Percentiles rank a stretch among this genome's conserved stretches.
Evolutionary conservation across 306 rosid genomes (phyloP).

Genomic region (Hippophae rhamnoides): DNA sequence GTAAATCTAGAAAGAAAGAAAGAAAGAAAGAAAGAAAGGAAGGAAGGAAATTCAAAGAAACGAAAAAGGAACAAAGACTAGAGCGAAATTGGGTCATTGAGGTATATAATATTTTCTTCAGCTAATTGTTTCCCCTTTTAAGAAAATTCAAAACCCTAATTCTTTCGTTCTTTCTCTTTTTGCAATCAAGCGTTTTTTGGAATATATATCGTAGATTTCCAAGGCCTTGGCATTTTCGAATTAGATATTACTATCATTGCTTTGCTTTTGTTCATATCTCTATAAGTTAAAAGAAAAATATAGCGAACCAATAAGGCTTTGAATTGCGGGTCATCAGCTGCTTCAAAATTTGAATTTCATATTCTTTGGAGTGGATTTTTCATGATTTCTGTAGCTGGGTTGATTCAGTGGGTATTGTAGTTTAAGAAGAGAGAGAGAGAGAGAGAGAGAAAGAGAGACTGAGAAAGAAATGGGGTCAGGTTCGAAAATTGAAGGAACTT

Average conservation of each 20-base stretch:
- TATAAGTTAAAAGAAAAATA: not conserved
- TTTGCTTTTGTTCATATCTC: constrained; percentile 19
- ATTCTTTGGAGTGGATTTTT: constrained; percentile 4
- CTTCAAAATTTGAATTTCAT: constrained; percentile 7
- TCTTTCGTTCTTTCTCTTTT: not conserved
- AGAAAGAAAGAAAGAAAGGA: too few relatives aligned
- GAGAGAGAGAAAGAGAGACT: not conserved
- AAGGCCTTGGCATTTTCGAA: constrained; percentile 6
- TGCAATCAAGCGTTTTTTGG: constrained; percentile 7
- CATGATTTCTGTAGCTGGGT: constrained; percentile 21
- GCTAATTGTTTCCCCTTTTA: not conserved
- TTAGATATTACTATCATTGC: not conserved
- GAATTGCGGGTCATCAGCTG: constrained; percentile 33
- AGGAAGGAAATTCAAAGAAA: too few relatives aligned
- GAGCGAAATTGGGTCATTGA: not conserved
- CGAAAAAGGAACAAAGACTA: too few relatives aligned
- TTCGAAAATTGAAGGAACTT: constrained; percentile 73
- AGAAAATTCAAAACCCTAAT: constrained; percentile 31
- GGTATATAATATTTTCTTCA: not conserved
- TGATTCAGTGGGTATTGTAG: constrained; percentile 13
- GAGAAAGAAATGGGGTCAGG: constrained; percentile 34
- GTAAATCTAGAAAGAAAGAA: too few relatives aligned
- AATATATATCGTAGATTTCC: constrained; percentile 26
- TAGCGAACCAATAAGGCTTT: constrained; percentile 46
- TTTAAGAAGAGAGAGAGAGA: constrained; percentile 2